Evolutionary conservation across 192 early-diverging fungal species (phyloP).

Genomic region (Tieghemiomyces parasiticus): DNA sequence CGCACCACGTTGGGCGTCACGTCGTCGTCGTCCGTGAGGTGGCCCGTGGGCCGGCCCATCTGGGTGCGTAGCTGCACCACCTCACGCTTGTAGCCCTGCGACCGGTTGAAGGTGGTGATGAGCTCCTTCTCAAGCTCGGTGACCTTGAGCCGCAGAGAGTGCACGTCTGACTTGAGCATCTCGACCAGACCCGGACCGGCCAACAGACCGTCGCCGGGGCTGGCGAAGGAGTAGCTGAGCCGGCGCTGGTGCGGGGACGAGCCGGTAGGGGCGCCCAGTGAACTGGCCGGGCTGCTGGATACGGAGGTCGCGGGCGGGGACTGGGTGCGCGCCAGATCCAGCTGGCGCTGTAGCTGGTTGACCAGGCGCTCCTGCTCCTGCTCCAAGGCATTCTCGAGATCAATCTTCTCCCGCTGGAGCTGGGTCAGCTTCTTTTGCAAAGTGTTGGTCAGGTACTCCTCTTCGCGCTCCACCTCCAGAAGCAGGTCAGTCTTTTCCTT

Average conservation of each 20-base stretch:
- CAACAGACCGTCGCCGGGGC: slow-evolving; percentile 19
- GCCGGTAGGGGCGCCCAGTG: background rate
- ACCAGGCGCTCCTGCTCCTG: slow-evolving; percentile 88
- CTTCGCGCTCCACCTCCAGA: slow-evolving; percentile 63
- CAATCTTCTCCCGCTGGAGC: slow-evolving; percentile 79
- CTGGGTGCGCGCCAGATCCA: slow-evolving; percentile 33
- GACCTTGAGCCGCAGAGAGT: slow-evolving; percentile 28
- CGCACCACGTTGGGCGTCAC: slow-evolving; percentile 5
- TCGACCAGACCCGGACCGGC: slow-evolving; percentile 23
- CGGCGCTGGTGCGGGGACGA: slow-evolving; percentile 2
- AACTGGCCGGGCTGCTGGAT: background rate
- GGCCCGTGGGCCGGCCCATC: slow-evolving; percentile 19
- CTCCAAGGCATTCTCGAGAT: slow-evolving; percentile 79
- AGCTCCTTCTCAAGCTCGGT: slow-evolving; percentile 31
- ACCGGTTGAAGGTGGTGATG: slow-evolving; percentile 29
- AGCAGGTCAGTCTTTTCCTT: slow-evolving; percentile 67
- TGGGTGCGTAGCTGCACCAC: slow-evolving; percentile 28
- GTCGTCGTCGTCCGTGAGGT: background rate
- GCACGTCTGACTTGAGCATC: slow-evolving; percentile 31
- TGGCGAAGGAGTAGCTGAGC: slow-evolving; percentile 20
- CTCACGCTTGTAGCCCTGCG: slow-evolving; percentile 36
- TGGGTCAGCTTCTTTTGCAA: slow-evolving; percentile 56
- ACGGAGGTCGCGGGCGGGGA: background rate
- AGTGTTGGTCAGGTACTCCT: slow-evolving; percentile 67
- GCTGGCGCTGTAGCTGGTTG: slow-evolving; percentile 70